Percentiles rank a stretch among this genome's conserved stretches.
phyloP scores from a whole-genome alignment of 108 stramenopile genomes.

The Stephanodiscus triporus region DNA sequence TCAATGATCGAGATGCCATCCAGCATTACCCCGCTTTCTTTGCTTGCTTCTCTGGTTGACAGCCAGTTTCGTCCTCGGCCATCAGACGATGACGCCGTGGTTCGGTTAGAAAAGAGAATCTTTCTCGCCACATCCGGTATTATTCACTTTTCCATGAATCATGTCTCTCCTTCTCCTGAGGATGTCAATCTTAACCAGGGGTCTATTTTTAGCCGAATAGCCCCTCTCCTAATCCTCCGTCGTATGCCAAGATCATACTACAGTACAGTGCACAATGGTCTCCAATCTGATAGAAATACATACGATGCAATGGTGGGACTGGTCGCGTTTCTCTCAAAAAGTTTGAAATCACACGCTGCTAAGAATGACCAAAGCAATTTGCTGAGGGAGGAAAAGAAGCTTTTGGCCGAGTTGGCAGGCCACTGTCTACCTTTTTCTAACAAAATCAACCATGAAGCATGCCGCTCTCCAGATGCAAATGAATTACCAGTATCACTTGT shows the following conservation, averaged over 20 bases:
- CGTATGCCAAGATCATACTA: conserved; percentile 35
- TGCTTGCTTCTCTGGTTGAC: conserved; percentile 22
- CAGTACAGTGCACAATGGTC: conserved; percentile 11
- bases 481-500: conserved; percentile 19
- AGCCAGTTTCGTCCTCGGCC: background rate
- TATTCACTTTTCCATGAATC: conserved; percentile 16
- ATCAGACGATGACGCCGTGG: background rate
- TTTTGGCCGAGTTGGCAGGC: conserved; percentile 37
- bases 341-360: conserved; percentile 5
- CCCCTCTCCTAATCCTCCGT: conserved; percentile 41
- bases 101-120: conserved; percentile 18
- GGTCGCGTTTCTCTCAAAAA: conserved; percentile 11
- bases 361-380: conserved; percentile 24
- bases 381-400: conserved; percentile 25
- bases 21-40: conserved; percentile 29
- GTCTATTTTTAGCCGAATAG: conserved; percentile 18
- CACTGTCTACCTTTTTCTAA: conserved; percentile 33
- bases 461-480: conserved; percentile 3
- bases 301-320: conserved; percentile 4
- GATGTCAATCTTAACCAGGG: background rate
- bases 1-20: conserved; percentile 32
- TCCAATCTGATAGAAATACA: conserved; percentile 6
- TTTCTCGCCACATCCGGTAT: conserved; percentile 24
- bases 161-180: conserved; percentile 1
- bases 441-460: background rate